phyloP scores from a whole-genome alignment of 2,329 filamentous ascomycete species.

The Dissoconium aciculare region DNA sequence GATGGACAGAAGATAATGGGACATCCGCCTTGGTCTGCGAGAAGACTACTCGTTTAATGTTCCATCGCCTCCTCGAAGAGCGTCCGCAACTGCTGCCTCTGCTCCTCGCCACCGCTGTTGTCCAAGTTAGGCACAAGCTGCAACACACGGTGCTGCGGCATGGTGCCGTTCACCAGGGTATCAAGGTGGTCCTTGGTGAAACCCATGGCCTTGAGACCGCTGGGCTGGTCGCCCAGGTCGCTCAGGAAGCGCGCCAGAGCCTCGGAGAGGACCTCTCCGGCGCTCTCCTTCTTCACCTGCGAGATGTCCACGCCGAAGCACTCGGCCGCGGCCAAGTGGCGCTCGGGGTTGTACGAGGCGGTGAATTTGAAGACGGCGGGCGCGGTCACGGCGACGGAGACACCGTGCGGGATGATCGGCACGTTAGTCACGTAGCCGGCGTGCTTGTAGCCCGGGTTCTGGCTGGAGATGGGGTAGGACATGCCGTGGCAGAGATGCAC shows the following conservation, averaged over 20 bases:
- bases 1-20: no score
- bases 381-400: conserved; percentile 84
- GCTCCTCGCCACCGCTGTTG: conserved; percentile 30
- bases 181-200: conserved; percentile 66
- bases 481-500: conserved; percentile 85
- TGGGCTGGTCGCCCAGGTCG: conserved; percentile 76
- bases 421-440: conserved; percentile 62
- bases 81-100: conserved; percentile 34
- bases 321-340: conserved; percentile 79
- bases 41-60: conserved; percentile 23
- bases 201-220: conserved; percentile 68
- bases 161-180: conserved; percentile 77
- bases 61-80: conserved; percentile 36
- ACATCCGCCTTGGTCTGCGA: no score
- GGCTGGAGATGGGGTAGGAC: conserved; percentile 93
- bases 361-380: conserved; percentile 93
- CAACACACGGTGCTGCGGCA: conserved; percentile 79
- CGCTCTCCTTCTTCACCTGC: conserved; percentile 75
- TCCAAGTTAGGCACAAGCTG: conserved; percentile 75
- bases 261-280: conserved; percentile 75
- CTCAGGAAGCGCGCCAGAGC: conserved; percentile 69
- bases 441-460: conserved; percentile 85
- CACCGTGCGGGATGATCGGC: conserved; percentile 86
- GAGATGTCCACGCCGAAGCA: conserved; percentile 79
- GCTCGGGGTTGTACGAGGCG: conserved; percentile 75